These are phyloP conservation scores for Periglandula ipomoeae DNA, from an alignment of 2,329 filamentous ascomycete species.

Conservation along the genomic window DNA sequence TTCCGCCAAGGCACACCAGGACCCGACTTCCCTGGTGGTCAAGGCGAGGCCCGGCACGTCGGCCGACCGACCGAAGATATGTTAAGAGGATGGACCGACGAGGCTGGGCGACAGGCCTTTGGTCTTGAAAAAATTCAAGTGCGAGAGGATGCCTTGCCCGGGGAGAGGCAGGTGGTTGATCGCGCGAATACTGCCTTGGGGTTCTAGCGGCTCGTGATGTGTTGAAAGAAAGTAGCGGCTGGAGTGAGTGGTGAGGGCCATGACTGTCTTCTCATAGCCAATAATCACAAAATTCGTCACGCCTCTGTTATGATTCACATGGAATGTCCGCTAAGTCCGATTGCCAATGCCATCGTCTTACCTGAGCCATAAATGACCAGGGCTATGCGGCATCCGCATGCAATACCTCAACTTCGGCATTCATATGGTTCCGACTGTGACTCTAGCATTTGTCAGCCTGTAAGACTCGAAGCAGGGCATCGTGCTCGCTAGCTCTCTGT, in stretches of 20 bases:
- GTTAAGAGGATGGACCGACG: conserved; percentile 22
- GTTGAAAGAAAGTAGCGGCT: background rate
- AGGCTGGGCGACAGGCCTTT: conserved; percentile 31
- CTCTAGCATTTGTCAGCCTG: too few species aligned
- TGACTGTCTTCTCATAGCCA: too few species aligned
- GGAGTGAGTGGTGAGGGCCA: background rate
- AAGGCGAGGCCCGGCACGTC: conserved; percentile 51
- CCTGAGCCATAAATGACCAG: too few species aligned
- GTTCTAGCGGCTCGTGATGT: conserved; percentile 17
- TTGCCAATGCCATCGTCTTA: too few species aligned
- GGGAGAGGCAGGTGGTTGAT: conserved; percentile 27
- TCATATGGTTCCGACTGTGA: too few species aligned
- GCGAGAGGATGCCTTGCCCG: conserved; percentile 17
- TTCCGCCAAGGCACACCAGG: conserved; percentile 60
- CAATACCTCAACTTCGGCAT: too few species aligned
- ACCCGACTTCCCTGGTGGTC: conserved; percentile 64
- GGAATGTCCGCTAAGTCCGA: too few species aligned
- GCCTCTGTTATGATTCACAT: too few species aligned
- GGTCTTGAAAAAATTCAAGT: conserved; percentile 32
- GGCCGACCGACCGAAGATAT: conserved; percentile 33
- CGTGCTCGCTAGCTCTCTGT: too few species aligned
- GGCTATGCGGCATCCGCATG: too few species aligned
- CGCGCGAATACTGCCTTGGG: conserved; percentile 37
- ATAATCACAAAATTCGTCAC: too few species aligned
- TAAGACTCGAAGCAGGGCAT: too few species aligned